Base-by-base conservation (phyloP, 305 asterid genomes). In the Rubia occidens region DNA sequence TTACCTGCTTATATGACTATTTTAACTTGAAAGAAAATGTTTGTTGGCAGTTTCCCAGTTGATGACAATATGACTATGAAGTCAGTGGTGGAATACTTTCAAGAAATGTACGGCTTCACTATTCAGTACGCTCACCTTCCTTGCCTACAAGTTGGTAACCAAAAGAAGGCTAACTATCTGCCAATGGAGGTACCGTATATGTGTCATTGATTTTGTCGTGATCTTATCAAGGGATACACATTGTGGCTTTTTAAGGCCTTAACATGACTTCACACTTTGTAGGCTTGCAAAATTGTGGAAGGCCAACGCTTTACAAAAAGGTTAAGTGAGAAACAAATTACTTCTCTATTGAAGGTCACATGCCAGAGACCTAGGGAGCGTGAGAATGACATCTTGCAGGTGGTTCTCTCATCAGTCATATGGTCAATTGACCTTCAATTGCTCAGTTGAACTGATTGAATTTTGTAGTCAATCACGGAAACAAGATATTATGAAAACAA, bases 71-170 rank as follows among this genome's bases (percentile, higher is more conserved):
- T 83, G 29, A 91, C 85, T 72, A 95, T 95, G 99, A 95, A 95
- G 75, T 95, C 99, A 2, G 98, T 95, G 3, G 86, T 95, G 1
- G 97, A 95, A 72, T 95, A 95, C 78, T 95, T 91, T 73, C 94
- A 88, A 79, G 98, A 91, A 81, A 86, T 91, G 92, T 89, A 95
- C 73, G 99, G 80, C 60, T 91, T 91, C 83, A 85, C 90, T 1
- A 95, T 95, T 76, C 96, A 88, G 85, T 80, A 95, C 44, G 77
- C 95, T 59, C 98, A 95, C 82, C 95, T 95, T 72, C 99, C 99
- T 73, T 95, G 99, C 81, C 98, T 95, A 61, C 99, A 95, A 95
- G 97, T 95, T 18, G 99, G 99, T 78, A 95, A 89, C 81, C 99
- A 95, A 82, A 95, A 89, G 89, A 95, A 95, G 84, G 98, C 96